Percentiles rank a stretch among this genome's conserved stretches.
phyloP scores from a whole-genome alignment of 768 basidiomycete genomes.

The Coprinopsis cinerea region DNA sequence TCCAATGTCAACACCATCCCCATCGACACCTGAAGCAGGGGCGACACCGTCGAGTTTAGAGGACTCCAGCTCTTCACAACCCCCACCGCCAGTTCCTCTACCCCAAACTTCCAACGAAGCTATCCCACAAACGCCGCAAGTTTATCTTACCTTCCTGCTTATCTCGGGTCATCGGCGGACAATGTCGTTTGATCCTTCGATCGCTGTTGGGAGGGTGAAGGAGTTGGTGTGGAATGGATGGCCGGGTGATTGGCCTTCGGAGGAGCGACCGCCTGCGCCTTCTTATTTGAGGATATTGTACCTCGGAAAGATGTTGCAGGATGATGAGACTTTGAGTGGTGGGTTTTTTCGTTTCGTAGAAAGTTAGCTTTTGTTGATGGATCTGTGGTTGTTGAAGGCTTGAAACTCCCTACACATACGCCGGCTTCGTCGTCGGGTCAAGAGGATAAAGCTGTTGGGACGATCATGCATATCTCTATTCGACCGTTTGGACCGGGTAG shows the following conservation, averaged over 20 bases:
- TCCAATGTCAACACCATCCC: no score
- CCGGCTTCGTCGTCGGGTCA: constrained; percentile 16
- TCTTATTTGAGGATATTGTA: constrained; percentile 72
- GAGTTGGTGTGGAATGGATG: constrained; percentile 82
- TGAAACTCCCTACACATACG: constrained; percentile 35
- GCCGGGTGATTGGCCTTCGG: constrained; percentile 70
- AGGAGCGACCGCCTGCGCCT: constrained; percentile 72
- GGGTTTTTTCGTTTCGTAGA: constrained; percentile 20
- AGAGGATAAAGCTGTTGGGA: constrained; percentile 29
- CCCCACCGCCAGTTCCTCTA: constrained; percentile 8
- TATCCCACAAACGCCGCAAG: constrained; percentile 58
- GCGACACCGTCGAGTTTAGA: no score
- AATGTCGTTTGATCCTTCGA: constrained; percentile 72
- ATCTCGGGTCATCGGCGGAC: constrained; percentile 62
- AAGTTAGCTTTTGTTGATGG: background rate
- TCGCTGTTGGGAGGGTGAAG: constrained; percentile 71
- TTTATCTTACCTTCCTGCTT: constrained; percentile 64
- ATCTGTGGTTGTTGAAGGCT: constrained; percentile 18
- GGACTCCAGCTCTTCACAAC: background rate
- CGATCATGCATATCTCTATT: constrained; percentile 74
- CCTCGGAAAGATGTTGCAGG: constrained; percentile 76
- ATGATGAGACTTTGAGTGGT: constrained; percentile 73
- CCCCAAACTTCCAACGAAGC: constrained; percentile 10
- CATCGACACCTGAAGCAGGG: no score
- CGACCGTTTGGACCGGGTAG: constrained; percentile 45